These are phyloP conservation scores for Vigna unguiculata DNA, from an alignment of 306 rosid genomes.

Conservation along the genomic window DNA sequence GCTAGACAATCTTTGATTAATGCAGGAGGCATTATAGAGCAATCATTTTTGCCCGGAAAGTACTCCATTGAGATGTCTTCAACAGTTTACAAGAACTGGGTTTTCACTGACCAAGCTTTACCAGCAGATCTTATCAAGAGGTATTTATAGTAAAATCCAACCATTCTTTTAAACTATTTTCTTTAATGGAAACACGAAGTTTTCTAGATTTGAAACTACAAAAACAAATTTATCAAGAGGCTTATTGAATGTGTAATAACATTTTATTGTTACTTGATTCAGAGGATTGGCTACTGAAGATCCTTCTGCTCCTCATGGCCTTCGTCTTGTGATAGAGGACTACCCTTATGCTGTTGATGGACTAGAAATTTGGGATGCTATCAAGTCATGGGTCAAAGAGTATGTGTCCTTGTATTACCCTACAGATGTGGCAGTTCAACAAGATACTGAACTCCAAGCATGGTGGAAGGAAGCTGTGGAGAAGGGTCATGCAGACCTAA, in stretches of 20 bases:
- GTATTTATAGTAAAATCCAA: conserved; percentile 17
- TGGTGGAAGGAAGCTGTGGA: conserved; percentile 77
- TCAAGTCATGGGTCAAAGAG: conserved; percentile 62
- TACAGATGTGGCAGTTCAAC: conserved; percentile 44
- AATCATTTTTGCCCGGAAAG: conserved; percentile 43
- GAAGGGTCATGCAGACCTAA: conserved; percentile 71
- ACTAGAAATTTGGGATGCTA: conserved; percentile 72
- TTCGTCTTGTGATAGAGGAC: conserved; percentile 67
- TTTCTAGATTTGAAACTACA: neutral
- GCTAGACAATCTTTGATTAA: conserved; percentile 50
- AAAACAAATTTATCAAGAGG: neutral
- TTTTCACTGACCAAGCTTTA: conserved; percentile 52
- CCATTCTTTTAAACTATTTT: neutral
- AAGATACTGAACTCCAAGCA: conserved; percentile 66
- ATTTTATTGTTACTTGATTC: conserved; percentile 3
- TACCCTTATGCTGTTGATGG: conserved; percentile 75
- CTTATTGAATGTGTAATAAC: neutral
- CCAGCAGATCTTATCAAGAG: conserved; percentile 57
- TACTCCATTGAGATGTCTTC: conserved; percentile 54
- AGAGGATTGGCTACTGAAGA: conserved; percentile 79
- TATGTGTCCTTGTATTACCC: conserved; percentile 60
- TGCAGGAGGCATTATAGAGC: conserved; percentile 50
- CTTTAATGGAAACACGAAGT: neutral
- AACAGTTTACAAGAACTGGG: conserved; percentile 50
- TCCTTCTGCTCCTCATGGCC: conserved; percentile 58